These are phyloP conservation scores for Aspergillus aculeatinus DNA, from an alignment of 2,329 filamentous ascomycete genomes.

Conservation along the genomic window DNA sequence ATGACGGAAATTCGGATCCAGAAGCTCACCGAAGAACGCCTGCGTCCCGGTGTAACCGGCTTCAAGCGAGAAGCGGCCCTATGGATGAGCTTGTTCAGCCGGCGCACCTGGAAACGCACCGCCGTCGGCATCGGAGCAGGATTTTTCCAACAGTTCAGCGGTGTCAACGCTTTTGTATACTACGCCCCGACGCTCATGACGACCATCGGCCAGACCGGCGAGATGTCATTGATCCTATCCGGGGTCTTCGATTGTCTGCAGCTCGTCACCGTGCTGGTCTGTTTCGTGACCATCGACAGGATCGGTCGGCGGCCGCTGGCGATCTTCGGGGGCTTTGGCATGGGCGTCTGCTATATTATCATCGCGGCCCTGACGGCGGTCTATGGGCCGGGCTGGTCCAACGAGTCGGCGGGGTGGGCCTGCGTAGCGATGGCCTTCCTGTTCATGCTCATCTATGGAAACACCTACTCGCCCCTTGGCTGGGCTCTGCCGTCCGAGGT, in stretches of 20 bases:
- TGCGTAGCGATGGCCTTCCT: constrained; percentile 45
- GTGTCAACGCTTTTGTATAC: constrained; percentile 51
- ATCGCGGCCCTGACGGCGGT: background rate
- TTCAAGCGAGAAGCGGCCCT: constrained; percentile 28
- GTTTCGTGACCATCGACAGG: constrained; percentile 32
- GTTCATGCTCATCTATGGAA: constrained; percentile 67
- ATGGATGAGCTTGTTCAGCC: constrained; percentile 47
- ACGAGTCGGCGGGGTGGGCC: background rate
- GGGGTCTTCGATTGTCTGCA: constrained; percentile 43
- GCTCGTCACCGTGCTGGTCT: constrained; percentile 64
- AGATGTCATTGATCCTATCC: constrained; percentile 66
- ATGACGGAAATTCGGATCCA: constrained; percentile 23
- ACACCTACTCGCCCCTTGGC: constrained; percentile 36
- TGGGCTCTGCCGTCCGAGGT: constrained; percentile 41
- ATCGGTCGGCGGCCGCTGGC: constrained; percentile 55
- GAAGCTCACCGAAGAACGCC: background rate
- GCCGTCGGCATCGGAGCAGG: constrained; percentile 42
- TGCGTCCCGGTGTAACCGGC: background rate
- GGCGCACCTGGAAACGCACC: constrained; percentile 40
- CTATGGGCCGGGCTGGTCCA: background rate
- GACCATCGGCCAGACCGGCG: constrained; percentile 26
- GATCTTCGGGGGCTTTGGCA: constrained; percentile 56
- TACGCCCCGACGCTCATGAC: constrained; percentile 47
- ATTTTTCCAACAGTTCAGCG: constrained; percentile 47
- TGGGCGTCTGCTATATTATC: background rate